Evolutionary conservation across 2,329 filamentous ascomycete genomes (phyloP), one percentile per base, ranked within the genome.

Genomic region (Claviceps sorghi): DNA sequence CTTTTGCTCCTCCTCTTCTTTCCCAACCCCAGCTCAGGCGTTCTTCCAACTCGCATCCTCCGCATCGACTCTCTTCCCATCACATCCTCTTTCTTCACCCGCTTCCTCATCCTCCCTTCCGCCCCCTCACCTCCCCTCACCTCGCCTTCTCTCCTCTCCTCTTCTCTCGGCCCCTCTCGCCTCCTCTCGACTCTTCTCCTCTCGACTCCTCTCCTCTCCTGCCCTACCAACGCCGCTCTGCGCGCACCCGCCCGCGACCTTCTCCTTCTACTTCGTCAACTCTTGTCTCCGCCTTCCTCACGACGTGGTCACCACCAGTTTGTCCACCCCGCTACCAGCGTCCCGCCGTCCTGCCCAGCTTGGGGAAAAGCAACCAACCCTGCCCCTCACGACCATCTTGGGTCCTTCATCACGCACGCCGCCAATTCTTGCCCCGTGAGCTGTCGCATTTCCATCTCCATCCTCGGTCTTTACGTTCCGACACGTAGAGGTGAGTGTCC

Each of bases 161-260:
- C 53, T 55, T 49, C 52, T 30, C 52, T 22, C 49, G n/a, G n/a
- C 53, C 49, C 57, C 49, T 57, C 59, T 53, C 58, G 40, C 49
- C 34, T 48, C 29, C 36, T 17, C 34, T 29, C n/a, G n/a, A 10
- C 38, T 47, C 41, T 40, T 38, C 46, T 38, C 46, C 21, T 10
- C 21, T 34, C 36, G 29, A n/a, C 47, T 32, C 47, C 54, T 50
- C 56, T 48, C 56, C 59, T 52, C 58, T 42, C 49, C 34, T 46
- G 44, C 58, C 4, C 49, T 26, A 26, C 42, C 22, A 45, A 36
- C 19, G 19, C 38, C 41, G 34, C 42, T 36, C 30, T 13, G 13
- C 45, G 2, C 21, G 26, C 46, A 15, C 19, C 44, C 19, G 32
- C 34, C 10, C 26, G 22, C 34, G 21, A 22, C 47, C 15, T 40